Conservation (phyloP, 192 early-diverging fungal species). For the Mortierella antarctica region DNA sequence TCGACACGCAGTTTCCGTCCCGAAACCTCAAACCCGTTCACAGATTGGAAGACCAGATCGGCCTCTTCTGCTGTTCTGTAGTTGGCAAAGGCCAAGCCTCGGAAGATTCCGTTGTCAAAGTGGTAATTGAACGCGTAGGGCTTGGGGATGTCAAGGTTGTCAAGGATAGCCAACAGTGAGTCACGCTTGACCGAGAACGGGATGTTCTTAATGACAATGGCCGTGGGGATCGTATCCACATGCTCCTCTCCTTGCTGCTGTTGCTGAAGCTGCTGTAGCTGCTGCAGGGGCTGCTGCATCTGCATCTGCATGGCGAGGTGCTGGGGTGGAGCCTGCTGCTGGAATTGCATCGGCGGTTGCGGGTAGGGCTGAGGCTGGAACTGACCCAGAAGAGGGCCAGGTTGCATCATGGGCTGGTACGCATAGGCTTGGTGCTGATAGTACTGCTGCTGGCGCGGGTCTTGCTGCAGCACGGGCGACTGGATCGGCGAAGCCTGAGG, state of each 20-base stretch:
- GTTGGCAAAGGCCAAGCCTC: conserved; percentile 85
- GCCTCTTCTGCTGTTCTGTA: conserved; percentile 83
- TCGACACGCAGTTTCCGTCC: conserved; percentile 83
- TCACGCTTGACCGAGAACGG: conserved; percentile 84
- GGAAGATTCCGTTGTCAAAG: conserved; percentile 83
- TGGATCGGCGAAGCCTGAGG: conserved; percentile 51
- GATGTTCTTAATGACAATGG: conserved; percentile 88
- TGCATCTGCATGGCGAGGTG: background rate
- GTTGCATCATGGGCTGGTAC: conserved; percentile 55
- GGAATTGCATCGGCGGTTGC: conserved; percentile 18
- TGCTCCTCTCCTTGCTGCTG: conserved; percentile 30
- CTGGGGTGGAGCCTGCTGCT: conserved; percentile 10
- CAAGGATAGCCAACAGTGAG: conserved; percentile 75
- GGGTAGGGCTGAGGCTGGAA: conserved; percentile 38
- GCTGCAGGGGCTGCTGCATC: conserved; percentile 7
- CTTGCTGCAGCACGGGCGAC: conserved; percentile 49
- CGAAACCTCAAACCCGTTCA: conserved; percentile 78
- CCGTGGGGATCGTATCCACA: conserved; percentile 71
- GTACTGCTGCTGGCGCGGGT: conserved; percentile 44
- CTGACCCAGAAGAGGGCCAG: conserved; percentile 34
- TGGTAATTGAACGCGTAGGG: conserved; percentile 89
- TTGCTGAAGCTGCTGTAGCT: conserved; percentile 17
- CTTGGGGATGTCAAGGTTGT: conserved; percentile 72
- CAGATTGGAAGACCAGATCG: conserved; percentile 69
- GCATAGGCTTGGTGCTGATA: conserved; percentile 45